Conservation (phyloP, 305 asterid species). For the Solanum chacoense region DNA sequence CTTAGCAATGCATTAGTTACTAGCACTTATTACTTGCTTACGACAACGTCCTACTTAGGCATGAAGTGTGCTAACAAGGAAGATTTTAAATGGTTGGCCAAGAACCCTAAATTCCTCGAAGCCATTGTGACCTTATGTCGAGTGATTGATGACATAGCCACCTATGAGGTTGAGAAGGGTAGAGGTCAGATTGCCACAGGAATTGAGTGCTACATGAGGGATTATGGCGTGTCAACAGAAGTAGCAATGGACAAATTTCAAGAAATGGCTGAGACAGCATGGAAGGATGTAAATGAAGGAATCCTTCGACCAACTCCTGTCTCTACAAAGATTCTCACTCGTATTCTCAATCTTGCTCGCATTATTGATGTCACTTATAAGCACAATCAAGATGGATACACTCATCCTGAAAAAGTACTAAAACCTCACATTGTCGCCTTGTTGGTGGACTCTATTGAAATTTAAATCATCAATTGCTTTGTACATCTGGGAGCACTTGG, state of each 20-base stretch:
- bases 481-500: not conserved
- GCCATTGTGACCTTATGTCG: conserved; percentile 27
- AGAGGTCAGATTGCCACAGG: conserved; percentile 7
- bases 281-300: conserved; percentile 21
- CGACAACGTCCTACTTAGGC: not conserved
- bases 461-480: not conserved
- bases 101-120: conserved; percentile 28
- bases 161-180: conserved; percentile 2
- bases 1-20: conserved; percentile 2
- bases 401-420: not conserved
- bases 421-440: conserved; percentile 7
- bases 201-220: conserved; percentile 10
- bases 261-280: conserved; percentile 1
- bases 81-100: conserved; percentile 25
- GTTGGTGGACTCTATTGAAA: conserved; percentile 7
- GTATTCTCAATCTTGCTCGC: not conserved
- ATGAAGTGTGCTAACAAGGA: not conserved
- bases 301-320: not conserved
- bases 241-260: conserved; percentile 10
- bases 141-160: conserved; percentile 32
- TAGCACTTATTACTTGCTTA: not conserved
- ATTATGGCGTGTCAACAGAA: conserved; percentile 6
- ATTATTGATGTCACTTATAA: conserved; percentile 7
- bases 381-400: conserved; percentile 14
- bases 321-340: not conserved